These are phyloP conservation scores for Coemansia sp. DNA, from an alignment of 192 early-diverging fungal species.

Conservation along the genomic window DNA sequence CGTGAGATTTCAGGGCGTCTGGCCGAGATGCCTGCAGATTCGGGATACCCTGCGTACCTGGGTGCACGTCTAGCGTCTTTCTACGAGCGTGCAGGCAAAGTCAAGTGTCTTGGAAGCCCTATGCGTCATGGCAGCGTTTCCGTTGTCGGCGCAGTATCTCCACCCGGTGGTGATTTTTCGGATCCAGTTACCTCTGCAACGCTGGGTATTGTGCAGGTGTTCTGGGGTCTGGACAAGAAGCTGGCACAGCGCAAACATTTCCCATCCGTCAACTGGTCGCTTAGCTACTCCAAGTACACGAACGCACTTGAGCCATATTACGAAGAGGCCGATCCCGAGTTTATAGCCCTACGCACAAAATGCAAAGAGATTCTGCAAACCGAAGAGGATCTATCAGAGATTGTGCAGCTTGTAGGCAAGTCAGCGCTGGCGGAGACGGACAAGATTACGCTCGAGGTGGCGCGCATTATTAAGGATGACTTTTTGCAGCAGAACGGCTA, in stretches of 20 bases:
- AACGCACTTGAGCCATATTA: conserved; percentile 96
- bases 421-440: conserved; percentile 87
- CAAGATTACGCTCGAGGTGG: conserved; percentile 98
- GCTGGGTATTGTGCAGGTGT: conserved; percentile 98
- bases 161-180: conserved; percentile 99
- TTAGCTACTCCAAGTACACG: conserved; percentile 97
- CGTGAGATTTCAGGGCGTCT: conserved; percentile 99
- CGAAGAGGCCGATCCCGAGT: conserved; percentile 93
- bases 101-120: conserved; percentile 94
- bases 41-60: conserved; percentile 97
- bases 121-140: conserved; percentile 89
- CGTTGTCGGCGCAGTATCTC: conserved; percentile 99
- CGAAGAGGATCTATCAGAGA: conserved; percentile 98
- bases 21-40: conserved; percentile 99
- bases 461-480: conserved; percentile 98
- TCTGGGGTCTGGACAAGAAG: conserved; percentile 99
- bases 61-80: conserved; percentile 98
- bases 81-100: conserved; percentile 99
- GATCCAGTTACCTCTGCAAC: conserved; percentile 98
- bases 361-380: conserved; percentile 98
- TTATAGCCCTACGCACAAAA: conserved; percentile 84
- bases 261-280: conserved; percentile 99
- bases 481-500: conserved; percentile 99
- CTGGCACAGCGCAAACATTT: conserved; percentile 99
- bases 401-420: conserved; percentile 99